These are phyloP conservation scores for Kalmanozyma brasiliensis DNA, from an alignment of 1,284 basidiomycete species.

Conservation along the genomic window DNA sequence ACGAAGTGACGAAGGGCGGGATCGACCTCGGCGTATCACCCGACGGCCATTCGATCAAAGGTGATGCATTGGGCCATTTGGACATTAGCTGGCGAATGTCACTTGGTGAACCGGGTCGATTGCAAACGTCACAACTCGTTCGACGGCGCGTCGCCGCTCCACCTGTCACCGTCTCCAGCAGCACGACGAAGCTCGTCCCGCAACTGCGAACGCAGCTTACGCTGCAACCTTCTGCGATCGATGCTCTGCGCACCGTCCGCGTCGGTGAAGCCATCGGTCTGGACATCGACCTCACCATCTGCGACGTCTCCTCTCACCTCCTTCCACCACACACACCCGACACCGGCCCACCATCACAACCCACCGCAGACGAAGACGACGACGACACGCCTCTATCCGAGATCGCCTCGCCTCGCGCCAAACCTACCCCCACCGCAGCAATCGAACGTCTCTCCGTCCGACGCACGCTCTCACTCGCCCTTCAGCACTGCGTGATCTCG, in stretches of 20 bases:
- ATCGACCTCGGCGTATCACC: constrained; percentile 16
- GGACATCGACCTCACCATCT: constrained; percentile 7
- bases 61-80: constrained; percentile 51
- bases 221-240: constrained; percentile 4
- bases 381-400: constrained; percentile 40
- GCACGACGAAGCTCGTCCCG: constrained; percentile 2
- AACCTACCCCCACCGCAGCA: background rate
- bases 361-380: too few species aligned
- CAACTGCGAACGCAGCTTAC: constrained; percentile 7
- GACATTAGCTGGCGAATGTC: constrained; percentile 64
- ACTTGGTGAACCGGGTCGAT: constrained; percentile 56
- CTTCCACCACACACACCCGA: too few species aligned
- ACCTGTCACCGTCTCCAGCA: background rate
- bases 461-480: constrained; percentile 7
- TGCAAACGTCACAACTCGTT: constrained; percentile 44
- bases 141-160: constrained; percentile 12
- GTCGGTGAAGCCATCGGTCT: constrained; percentile 2
- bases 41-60: constrained; percentile 13
- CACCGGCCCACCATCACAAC: too few species aligned
- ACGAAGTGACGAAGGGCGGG: background rate
- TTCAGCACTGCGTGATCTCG: constrained; percentile 25
- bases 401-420: constrained; percentile 16
- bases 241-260: constrained; percentile 1
- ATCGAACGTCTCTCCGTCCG: background rate
- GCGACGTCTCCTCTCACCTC: constrained; percentile 12